Base-by-base conservation (phyloP, 2,329 filamentous ascomycete genomes). In the Penicillium palitans region DNA sequence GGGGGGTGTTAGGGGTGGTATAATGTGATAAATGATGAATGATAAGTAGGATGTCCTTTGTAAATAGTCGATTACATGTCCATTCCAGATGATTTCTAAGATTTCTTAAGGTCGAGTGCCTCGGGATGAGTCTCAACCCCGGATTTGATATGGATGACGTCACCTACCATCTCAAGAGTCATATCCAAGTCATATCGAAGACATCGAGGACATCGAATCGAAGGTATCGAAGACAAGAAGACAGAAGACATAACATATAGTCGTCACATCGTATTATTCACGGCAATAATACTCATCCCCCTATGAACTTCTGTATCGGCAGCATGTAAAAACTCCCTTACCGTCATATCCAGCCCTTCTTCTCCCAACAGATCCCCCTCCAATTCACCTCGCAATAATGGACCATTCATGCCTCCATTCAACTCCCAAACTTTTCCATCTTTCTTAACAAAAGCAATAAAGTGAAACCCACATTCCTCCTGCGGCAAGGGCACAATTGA, bases 371-470 rank as follows among this genome's bases (percentile, higher is more conserved):
- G 21, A 55, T 68, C 66, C 10, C 44, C 55, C 5, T 55, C 42
- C 21, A 66, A 70, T 35, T 78, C 76, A 52, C 77, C 52, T 62
- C 80, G 68, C 76, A 80, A 42, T 21, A 66, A 39, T 15, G 66
- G 66, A 1, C 64, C 66, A 42, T 66, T 61, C 61, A 66, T 51
- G 0, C 60, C 64, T 12, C 66, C 66, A 52, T 68, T 67, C 24
- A 68, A 54, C 39, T 68, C 66, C 66, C 66, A 68, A 7, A 68
- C 61, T 12, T 56, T 50, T 1, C 56, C 52, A 41, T 60, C 60
- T 41, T 60, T 63, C 33, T 56, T 61, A 6, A 68, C 64, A 53
- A 66, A 66, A 0, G 60, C 66, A 35, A 68, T 44, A 24, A 67
- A 68, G 54, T 68, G 66, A 29, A 66, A 62, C 25, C 60, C 48